Evolutionary conservation across 768 basidiomycete species (phyloP).

Genomic region (Lyophyllum atratum): DNA sequence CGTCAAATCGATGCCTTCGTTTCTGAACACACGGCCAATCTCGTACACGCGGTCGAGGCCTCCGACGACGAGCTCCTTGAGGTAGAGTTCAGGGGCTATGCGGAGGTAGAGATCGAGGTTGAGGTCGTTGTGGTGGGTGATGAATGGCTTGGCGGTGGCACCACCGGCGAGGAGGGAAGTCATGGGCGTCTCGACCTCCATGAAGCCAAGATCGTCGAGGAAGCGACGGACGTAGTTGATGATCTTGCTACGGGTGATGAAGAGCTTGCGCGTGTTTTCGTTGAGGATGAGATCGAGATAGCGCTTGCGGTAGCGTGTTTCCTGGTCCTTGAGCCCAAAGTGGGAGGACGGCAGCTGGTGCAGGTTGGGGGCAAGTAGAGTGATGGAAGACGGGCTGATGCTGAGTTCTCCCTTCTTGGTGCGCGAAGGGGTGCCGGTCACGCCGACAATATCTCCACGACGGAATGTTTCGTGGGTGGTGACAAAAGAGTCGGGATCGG

Average conservation of each 20-base stretch:
- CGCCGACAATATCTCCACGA: constrained; percentile 95
- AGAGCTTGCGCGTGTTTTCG: constrained; percentile 84
- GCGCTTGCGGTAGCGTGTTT: constrained; percentile 96
- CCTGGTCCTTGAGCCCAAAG: constrained; percentile 96
- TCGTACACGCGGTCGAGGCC: constrained; percentile 98
- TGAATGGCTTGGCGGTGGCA: constrained; percentile 97
- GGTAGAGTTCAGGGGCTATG: constrained; percentile 95
- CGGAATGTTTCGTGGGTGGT: constrained; percentile 83
- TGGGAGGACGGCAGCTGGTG: constrained; percentile 93
- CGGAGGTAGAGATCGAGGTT: constrained; percentile 96
- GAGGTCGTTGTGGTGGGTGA: constrained; percentile 99
- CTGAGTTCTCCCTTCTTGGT: constrained; percentile 96
- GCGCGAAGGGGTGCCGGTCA: constrained; percentile 84
- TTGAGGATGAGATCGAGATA: constrained; percentile 98
- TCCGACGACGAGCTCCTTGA: constrained; percentile 97
- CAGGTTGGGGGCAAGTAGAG: constrained; percentile 92
- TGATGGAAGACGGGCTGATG: constrained; percentile 77
- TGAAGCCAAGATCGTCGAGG: constrained; percentile 89
- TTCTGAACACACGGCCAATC: constrained; percentile 97
- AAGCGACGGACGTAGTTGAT: constrained; percentile 93
- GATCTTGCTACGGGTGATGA: constrained; percentile 86
- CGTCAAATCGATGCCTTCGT: constrained; percentile 98
- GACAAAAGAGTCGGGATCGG: constrained; percentile 64
- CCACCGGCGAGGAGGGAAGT: constrained; percentile 96
- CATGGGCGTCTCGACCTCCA: constrained; percentile 99